Percentiles rank a stretch among this genome's conserved stretches.
phyloP scores from a whole-genome alignment of 2,329 filamentous ascomycete genomes.

The Calonectria honghensis region DNA sequence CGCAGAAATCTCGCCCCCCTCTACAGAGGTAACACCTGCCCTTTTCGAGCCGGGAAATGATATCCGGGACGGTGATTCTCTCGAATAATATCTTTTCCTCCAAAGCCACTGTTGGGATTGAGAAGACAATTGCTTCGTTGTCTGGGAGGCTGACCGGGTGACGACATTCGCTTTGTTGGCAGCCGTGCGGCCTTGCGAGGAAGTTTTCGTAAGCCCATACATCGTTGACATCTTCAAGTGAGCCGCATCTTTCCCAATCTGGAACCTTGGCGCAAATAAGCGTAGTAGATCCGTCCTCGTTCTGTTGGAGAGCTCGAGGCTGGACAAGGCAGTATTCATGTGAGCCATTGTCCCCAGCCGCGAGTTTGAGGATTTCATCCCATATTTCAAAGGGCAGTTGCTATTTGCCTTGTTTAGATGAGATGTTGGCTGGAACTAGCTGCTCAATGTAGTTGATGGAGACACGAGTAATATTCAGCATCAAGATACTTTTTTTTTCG shows the following conservation, averaged over 20 bases:
- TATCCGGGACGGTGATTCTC: conserved; percentile 25
- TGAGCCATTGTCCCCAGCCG: neutral
- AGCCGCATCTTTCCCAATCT: conserved; percentile 1
- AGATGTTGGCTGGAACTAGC: conserved; percentile 23
- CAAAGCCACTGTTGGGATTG: conserved; percentile 7
- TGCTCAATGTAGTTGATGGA: neutral
- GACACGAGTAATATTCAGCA: conserved; percentile 21
- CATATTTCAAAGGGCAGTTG: conserved; percentile 31
- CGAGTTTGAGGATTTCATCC: conserved; percentile 13
- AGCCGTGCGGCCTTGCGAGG: conserved; percentile 17
- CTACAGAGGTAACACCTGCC: conserved; percentile 13
- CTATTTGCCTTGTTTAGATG: conserved; percentile 18
- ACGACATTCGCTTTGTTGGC: neutral
- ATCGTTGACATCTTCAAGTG: neutral
- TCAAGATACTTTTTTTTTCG: conserved; percentile 24
- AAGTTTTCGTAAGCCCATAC: conserved; percentile 2
- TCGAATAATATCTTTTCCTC: conserved; percentile 23
- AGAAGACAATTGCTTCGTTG: neutral
- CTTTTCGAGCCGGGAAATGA: conserved; percentile 13
- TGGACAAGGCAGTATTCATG: conserved; percentile 19
- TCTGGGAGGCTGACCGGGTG: conserved; percentile 18
- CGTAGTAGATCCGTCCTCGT: conserved; percentile 17
- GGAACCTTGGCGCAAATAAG: conserved; percentile 14
- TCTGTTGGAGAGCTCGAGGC: conserved; percentile 23
- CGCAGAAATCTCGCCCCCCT: conserved; percentile 8